Base-by-base conservation (phyloP, 139 green algal genomes). In the Nannochloris sp. region DNA sequence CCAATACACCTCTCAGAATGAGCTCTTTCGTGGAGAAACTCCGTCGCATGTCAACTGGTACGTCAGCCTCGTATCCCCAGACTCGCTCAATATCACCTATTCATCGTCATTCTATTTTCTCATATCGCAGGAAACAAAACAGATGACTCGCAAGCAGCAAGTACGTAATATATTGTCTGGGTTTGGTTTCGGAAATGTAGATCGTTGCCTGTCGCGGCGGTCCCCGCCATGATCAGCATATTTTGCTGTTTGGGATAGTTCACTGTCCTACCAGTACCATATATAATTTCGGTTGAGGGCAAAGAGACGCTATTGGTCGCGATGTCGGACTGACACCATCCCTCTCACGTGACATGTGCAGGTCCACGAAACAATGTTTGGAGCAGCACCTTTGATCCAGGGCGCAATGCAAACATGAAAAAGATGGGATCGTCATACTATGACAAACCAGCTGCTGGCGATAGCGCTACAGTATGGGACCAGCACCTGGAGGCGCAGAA, bases 301-400 rank as follows among this genome's bases (percentile, higher is more conserved):
- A 40, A 40, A 40, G 8, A 40, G 34, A 7, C 8, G 7, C 34
- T 8, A 11, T 40, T 40, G 9, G 34, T 40, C 34, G 7, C 34
- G 34, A 40, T 40, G 1, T 11, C 34, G 34, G 34, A 40, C 34
- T 40, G 34, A 40, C 34, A 15, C 16, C 46, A 53, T 12, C 12
- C 16, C 11, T 25, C 46, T 50, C 5, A 53, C 46, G 23, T 53
- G 46, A 53, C n/a, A 21, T 53, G 34, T 53, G 55, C 55, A 61
- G 55, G 55, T 15, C 55, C 55, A 12, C 2, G 55, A 37, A 46
- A 57, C 60, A 66, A 57, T 14, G 36, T 54, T 14, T 66, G 60
- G 60, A 43, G 24, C 23, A 24, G n/a, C n/a, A 66, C 60, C 12
- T 66, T 66, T 23, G 36, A 66, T 31, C 60, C 60, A 4, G 60